Conservation (phyloP, 169 alveolate genomes). For the Plasmodium cynomolgi region DNA sequence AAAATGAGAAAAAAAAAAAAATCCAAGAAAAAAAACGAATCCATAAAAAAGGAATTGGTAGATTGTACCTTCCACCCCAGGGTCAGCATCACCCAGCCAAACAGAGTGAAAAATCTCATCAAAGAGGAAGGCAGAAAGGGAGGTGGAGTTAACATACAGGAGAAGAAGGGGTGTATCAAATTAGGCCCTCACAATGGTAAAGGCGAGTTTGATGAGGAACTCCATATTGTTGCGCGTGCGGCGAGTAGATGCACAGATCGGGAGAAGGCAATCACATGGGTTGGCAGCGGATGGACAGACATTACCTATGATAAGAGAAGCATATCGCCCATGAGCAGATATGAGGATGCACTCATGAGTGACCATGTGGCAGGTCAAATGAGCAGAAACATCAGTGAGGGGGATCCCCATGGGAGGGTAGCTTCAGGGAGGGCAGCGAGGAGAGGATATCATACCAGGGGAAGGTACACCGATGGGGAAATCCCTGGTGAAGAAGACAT, state of each 20-base stretch:
- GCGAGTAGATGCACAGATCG: not conserved
- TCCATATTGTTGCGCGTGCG: not conserved
- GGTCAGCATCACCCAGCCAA: not conserved
- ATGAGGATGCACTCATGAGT: not conserved
- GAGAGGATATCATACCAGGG: not conserved
- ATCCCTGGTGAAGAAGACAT: not conserved
- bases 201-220: not conserved
- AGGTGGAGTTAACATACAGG: not conserved
- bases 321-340: not conserved
- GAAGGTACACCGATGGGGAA: not conserved
- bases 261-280: not conserved
- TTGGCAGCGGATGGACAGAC: not conserved
- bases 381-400: not conserved
- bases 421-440: not conserved
- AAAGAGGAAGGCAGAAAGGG: constrained; percentile 1
- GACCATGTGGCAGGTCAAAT: not conserved
- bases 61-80: constrained; percentile 64
- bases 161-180: not conserved
- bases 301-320: not conserved
- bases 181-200: not conserved
- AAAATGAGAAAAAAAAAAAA: constrained; percentile 66
- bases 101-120: not conserved
- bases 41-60: constrained; percentile 25
- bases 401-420: not conserved
- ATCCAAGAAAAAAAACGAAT: constrained; percentile 50